These are phyloP conservation scores for Chaetoscypha palmicola DNA, from an alignment of 2,329 filamentous ascomycete species.

Conservation along the genomic window DNA sequence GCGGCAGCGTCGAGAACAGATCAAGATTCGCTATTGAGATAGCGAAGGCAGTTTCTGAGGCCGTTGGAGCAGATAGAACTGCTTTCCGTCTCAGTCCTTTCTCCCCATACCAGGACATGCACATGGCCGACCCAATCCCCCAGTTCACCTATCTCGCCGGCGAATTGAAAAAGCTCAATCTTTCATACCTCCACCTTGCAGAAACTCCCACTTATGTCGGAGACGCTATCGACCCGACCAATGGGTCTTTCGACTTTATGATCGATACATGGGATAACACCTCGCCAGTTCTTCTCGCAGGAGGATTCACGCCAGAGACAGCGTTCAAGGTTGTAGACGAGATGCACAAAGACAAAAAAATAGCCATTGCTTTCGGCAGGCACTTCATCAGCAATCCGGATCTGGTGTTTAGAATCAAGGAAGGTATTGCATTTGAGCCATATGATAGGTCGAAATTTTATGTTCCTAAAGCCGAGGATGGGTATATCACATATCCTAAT, in stretches of 20 bases:
- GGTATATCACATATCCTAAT: conserved; percentile 33
- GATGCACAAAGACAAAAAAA: conserved; percentile 27
- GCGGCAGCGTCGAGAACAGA: conserved; percentile 44
- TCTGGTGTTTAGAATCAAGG: conserved; percentile 35
- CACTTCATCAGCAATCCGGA: conserved; percentile 42
- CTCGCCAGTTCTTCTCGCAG: conserved; percentile 44
- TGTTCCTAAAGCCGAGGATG: conserved; percentile 26
- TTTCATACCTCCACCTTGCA: conserved; percentile 59
- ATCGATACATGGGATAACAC: conserved; percentile 37
- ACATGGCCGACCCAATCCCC: conserved; percentile 53
- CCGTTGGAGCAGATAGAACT: conserved; percentile 45
- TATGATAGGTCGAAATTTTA: conserved; percentile 37
- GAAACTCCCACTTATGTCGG: conserved; percentile 35
- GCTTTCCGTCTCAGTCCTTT: conserved; percentile 55
- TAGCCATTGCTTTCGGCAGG: conserved; percentile 38
- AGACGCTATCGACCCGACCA: conserved; percentile 34
- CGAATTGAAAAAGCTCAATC: conserved; percentile 42
- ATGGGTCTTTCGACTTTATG: conserved; percentile 36
- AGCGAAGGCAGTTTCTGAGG: conserved; percentile 41
- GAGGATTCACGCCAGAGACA: conserved; percentile 37
- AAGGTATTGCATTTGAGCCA: conserved; percentile 33
- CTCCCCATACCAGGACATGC: conserved; percentile 55
- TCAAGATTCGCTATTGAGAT: conserved; percentile 47
- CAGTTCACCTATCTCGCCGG: conserved; percentile 54
- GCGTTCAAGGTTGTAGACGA: conserved; percentile 36